Base-by-base conservation (phyloP, 2,329 filamentous ascomycete species). In the Nemania sp. region DNA sequence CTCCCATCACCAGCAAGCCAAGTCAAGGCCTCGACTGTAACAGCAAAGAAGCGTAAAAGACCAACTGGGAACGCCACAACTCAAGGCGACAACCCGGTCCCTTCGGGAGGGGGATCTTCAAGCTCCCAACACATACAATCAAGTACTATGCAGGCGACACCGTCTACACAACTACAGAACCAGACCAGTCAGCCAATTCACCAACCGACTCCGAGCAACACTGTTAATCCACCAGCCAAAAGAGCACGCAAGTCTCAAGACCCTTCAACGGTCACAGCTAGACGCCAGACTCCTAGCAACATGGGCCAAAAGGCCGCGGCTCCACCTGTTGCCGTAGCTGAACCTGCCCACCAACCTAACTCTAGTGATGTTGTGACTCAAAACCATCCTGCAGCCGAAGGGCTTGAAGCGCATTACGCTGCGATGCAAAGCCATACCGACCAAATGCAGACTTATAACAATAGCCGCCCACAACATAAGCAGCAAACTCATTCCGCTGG, bases 11-110 rank as follows among this genome's bases (percentile, higher is more conserved):
- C 70, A 65, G 8, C 72, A 71, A 60, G 73, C 73, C 61, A 79
- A 76, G 64, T 76, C 70, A 70, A 71, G n/a, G 65, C 70, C 22
- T 78, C 77, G 1, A 71, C 76, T n/a, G 77, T 78, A 41, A 72
- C 73, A 24, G 73, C 76, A 5, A 76, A 75, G 62, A 79, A 79
- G 64, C 73, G 77, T 43, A 79, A 79, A 67, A 73, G 77, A 10
- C 77, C 74, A 15, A 69, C 61, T 45, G 74, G 69, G 24, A 75
- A 73, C 8, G 27, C 65, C 13, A 65, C 68, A 15, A 11, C 69
- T 49, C 71, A 69, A 58, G 62, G 26, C n/a, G 73, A 76, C 51
- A 67, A 60, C 18, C 55, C 62, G 27, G 20, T 62, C 20, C 32
- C 51, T 26, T 43, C 38, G 26, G 68, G 64, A 67, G 66, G 45